Base-by-base conservation (phyloP, 1,139 yeast genomes). In the Pichia sp. region DNA sequence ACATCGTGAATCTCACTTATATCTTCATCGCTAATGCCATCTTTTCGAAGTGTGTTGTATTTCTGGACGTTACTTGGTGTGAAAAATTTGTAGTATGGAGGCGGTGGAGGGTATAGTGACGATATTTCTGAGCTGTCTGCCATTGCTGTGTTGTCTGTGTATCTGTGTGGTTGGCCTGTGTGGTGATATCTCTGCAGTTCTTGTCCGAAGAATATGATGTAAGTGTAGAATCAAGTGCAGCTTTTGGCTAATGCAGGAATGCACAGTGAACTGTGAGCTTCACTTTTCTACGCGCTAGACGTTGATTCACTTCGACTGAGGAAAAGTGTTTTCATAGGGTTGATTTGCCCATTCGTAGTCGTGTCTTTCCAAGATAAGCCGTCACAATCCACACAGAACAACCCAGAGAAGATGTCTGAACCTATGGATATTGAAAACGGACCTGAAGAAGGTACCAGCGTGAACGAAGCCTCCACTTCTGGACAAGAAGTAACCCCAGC, bases 31-130 rank as follows among this genome's bases (percentile, higher is more conserved):
- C 52, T 40, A 22, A 53, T 50, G 4, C 58, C 57, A 1, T 52
- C 50, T 14, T 51, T 46, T 30, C 47, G 44, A 18, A 60, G 42
- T 34, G 51, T 45, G 10, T 49, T 50, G 17, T 57, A 58, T 40
- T 51, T 50, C 8, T 39, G 41, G 15, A 63, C 58, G 44, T 66
- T 66, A 35, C 58, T 65, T 15, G 61, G 53, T 7, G 80, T 77
- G 61, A 78, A 79, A 58, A 67, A 76, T 54, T 71, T 71, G 52
- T 70, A 69, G 58, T 72, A 79, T 11, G 78, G 77, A 8, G 84
- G 84, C 2, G 84, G 84, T 7, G 83, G 82, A 4, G 84, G 83
- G 53, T 79, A 79, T 46, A 79, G 65, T 20, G 83, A 72, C 17
- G 81, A 70, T 15, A 47, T 42, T 7, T 50, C 50, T 3, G 43